Evolutionary conservation across 2,329 filamentous ascomycete genomes (phyloP).

Genomic region (Clarireedia monteithiana): DNA sequence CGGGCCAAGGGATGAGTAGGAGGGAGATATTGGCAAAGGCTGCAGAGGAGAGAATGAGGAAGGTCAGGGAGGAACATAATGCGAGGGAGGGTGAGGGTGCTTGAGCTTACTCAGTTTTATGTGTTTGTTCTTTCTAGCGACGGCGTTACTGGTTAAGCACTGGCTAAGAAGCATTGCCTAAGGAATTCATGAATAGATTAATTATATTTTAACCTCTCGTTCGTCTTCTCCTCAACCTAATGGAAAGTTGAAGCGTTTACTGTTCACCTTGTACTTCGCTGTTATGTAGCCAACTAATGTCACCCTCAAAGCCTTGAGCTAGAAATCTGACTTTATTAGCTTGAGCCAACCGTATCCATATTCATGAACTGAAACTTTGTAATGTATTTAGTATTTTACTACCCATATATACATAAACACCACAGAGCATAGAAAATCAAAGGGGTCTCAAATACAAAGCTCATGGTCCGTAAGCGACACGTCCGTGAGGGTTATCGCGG

Average conservation of each 20-base stretch:
- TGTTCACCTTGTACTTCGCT: too few species aligned
- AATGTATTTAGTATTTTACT: constrained; percentile 22
- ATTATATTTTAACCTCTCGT: background rate
- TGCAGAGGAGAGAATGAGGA: constrained; percentile 50
- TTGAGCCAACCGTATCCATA: too few species aligned
- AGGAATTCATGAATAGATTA: background rate
- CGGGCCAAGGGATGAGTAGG: constrained; percentile 46
- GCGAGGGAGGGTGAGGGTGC: background rate
- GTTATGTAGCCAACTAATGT: too few species aligned
- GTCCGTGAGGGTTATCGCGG: constrained; percentile 24
- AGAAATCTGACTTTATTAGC: too few species aligned
- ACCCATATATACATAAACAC: constrained; percentile 32
- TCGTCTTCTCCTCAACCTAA: background rate
- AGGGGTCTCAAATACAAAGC: constrained; percentile 15
- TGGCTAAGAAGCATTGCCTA: background rate
- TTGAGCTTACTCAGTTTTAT: background rate
- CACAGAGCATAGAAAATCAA: constrained; percentile 13
- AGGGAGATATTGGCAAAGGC: constrained; percentile 70
- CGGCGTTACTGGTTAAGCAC: background rate
- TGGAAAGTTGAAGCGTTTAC: too few species aligned
- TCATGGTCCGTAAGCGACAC: constrained; percentile 28
- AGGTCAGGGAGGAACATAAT: constrained; percentile 16
- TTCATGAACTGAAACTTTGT: background rate
- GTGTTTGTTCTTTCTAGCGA: constrained; percentile 15
- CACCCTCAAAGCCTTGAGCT: too few species aligned